phyloP scores from a whole-genome alignment of 768 basidiomycete genomes.

The Pleurotus pulmonarius region DNA sequence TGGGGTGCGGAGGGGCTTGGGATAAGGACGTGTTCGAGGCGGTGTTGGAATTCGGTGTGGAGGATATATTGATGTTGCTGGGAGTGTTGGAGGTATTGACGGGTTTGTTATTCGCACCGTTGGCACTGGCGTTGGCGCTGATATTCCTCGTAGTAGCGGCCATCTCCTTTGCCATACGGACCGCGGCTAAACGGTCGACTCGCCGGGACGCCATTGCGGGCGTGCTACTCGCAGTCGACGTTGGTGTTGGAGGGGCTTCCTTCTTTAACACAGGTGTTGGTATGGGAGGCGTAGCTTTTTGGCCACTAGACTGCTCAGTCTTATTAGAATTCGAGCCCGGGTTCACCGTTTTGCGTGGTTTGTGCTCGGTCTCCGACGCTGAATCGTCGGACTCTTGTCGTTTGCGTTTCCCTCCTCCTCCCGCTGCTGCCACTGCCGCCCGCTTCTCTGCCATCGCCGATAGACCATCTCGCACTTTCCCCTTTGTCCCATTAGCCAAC shows the following conservation, averaged over 20 bases:
- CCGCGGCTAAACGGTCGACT: background rate
- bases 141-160: background rate
- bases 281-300: background rate
- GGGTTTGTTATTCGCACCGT: background rate
- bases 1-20: background rate
- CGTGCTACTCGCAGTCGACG: background rate
- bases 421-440: background rate
- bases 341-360: background rate
- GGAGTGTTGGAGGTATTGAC: background rate
- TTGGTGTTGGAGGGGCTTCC: background rate
- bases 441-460: background rate
- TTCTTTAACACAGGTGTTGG: background rate
- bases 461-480: background rate
- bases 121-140: background rate
- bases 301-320: background rate
- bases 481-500: conserved; percentile 15
- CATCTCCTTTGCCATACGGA: background rate
- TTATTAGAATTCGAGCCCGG: background rate
- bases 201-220: too few species aligned
- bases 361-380: background rate
- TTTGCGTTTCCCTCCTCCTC: background rate
- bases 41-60: background rate
- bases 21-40: background rate
- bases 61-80: background rate
- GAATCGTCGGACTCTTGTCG: background rate